Evolutionary conservation across 208 protist species (phyloP).

Genomic region (Plasmodiophora brassicae): DNA sequence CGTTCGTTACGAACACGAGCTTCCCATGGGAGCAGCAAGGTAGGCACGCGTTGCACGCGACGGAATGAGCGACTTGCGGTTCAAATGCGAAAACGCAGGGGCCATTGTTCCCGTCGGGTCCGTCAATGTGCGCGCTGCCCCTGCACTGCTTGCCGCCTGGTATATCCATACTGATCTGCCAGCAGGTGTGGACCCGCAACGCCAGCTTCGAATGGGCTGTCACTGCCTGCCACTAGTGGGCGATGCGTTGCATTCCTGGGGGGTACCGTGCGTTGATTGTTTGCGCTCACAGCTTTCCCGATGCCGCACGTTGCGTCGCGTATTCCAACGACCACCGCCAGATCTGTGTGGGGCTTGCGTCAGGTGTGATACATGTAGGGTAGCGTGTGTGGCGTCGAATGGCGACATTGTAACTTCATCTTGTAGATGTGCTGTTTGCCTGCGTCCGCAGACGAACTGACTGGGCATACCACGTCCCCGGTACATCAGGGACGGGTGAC

Average conservation of each 20-base stretch:
- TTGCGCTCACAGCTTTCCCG: not conserved
- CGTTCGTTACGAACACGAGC: not conserved
- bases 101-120: conserved; percentile 1
- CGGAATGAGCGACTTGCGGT: not conserved
- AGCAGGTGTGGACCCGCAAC: not conserved
- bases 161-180: not conserved
- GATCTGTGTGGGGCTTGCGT: not conserved
- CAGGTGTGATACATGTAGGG: not conserved
- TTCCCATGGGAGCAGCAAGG: conserved; percentile 27
- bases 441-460: too few relatives aligned
- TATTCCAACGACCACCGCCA: not conserved
- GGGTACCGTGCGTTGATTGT: not conserved
- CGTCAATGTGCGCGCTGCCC: not conserved
- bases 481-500: too few relatives aligned
- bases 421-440: too few relatives aligned
- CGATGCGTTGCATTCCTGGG: not conserved
- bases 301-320: not conserved
- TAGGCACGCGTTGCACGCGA: not conserved
- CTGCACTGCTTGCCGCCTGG: not conserved
- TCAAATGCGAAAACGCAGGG: not conserved
- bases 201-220: not conserved
- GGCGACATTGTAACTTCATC: too few relatives aligned
- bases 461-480: too few relatives aligned
- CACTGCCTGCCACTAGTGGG: not conserved
- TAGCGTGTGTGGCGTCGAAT: too few relatives aligned